Evolutionary conservation across 2,329 filamentous ascomycete species (phyloP), one percentile per base, ranked within the genome.

Genomic region (Pseudogymnoascus sp.): DNA sequence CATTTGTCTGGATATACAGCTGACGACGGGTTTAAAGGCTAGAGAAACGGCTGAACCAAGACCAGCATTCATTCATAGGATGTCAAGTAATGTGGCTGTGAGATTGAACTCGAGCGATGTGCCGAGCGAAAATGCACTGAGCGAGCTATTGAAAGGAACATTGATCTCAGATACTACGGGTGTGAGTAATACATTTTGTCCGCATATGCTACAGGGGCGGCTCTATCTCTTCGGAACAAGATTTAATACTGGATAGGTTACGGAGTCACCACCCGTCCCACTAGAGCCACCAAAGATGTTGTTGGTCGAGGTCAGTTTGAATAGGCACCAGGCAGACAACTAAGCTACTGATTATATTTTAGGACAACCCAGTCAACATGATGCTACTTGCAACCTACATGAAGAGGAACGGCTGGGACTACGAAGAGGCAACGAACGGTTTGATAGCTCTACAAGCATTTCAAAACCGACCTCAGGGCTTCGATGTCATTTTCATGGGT

Each of bases 401-500:
- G 63, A 65, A 63, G 49, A 71, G 71, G 41, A 65, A 68, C 3
- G 65, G 67, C 1, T 69, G 65, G 59, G 70, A 73, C n/a, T 72
- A 73, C 12, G 72, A 74, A 43, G 72, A 70, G 2, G 79, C 79
- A 3, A 68, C 66, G 9, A 76, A 82, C 64, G 80, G 80, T 8
- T 72, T 76, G 1, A 71, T 80, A 67, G 80, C 80, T 2, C 70
- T 81, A 5, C 69, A 80, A 25, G 69, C 71, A 9, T 81, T 79
- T 65, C 72, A 77, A 61, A 64, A 65, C 61, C 61, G 67, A 11
- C 64, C 70, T 1, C 65, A 70, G 18, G 65, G 70, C 0, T 76
- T 75, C 38, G 74, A 75, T 52, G 73, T 80, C 33, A 74, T 82
- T 5, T 74, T 82, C 23, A 82, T 82, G 79, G 81, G 75, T 74